Evolutionary conservation across 108 stramenopile species (phyloP).

Genomic region (Pinguiococcus pyrenoidosus): DNA sequence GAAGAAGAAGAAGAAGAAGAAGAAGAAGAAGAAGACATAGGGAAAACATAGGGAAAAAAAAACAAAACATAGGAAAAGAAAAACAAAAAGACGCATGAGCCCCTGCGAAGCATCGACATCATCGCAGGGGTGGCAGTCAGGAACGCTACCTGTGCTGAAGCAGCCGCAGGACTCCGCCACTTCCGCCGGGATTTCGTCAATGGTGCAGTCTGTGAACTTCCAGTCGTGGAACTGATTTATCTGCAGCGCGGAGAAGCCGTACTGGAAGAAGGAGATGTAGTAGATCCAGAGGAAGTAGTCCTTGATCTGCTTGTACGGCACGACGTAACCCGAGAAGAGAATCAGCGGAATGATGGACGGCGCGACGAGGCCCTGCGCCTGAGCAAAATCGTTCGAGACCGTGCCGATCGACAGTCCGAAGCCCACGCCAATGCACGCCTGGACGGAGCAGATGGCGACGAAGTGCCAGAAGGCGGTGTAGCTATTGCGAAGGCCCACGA

Average conservation of each 20-base stretch:
- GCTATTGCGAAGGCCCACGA: constrained; percentile 1
- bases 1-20: too few species aligned
- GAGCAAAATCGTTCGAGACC: neutral
- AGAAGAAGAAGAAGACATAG: too few species aligned
- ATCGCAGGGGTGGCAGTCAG: too few species aligned
- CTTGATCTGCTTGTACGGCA: constrained; percentile 4
- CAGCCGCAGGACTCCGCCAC: too few species aligned
- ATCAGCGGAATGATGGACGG: constrained; percentile 9
- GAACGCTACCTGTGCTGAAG: too few species aligned
- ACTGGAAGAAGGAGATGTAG: constrained; percentile 6
- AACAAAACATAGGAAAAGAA: too few species aligned
- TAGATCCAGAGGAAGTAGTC: neutral
- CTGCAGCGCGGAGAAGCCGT: neutral
- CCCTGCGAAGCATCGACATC: too few species aligned
- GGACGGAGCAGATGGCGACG: neutral
- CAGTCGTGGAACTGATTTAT: constrained; percentile 5
- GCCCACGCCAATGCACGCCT: neutral
- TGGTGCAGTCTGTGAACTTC: neutral
- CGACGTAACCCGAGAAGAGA: constrained; percentile 3
- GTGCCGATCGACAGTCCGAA: constrained; percentile 1
- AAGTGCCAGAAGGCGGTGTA: neutral
- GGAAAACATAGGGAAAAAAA: too few species aligned
- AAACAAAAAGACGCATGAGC: too few species aligned
- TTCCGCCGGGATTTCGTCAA: too few species aligned
- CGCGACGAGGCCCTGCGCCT: neutral